phyloP scores from a whole-genome alignment of 768 basidiomycete species.

The Hypsizygus marmoreus region DNA sequence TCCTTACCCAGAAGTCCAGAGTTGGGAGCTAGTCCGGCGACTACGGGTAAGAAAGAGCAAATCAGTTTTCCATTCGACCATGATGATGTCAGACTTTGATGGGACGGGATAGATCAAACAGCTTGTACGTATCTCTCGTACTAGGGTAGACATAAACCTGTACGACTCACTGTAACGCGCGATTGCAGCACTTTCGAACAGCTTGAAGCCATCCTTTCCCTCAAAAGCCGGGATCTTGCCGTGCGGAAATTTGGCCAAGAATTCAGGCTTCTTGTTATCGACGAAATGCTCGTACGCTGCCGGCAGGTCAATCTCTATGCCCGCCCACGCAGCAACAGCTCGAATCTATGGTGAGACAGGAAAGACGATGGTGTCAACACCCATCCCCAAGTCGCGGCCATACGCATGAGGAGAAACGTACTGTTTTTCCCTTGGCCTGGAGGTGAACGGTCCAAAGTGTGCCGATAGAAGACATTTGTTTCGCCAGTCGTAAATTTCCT shows the following conservation, averaged over 20 bases:
- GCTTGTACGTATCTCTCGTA: too few species aligned
- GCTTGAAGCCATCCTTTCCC: conserved; percentile 67
- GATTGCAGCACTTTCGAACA: conserved; percentile 78
- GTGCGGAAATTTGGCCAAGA: conserved; percentile 70
- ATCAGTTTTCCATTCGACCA: too few species aligned
- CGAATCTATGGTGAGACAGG: conserved; percentile 32
- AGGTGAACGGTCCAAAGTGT: not conserved
- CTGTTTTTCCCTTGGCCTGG: not conserved
- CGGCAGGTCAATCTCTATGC: conserved; percentile 56
- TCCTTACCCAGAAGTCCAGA: conserved; percentile 61
- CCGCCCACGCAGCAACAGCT: conserved; percentile 61
- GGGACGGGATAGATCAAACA: too few species aligned
- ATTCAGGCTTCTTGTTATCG: conserved; percentile 72
- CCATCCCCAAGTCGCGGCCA: not conserved
- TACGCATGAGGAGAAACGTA: not conserved
- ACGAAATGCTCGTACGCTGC: conserved; percentile 59
- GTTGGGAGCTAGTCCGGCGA: conserved; percentile 64
- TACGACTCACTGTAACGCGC: conserved; percentile 82
- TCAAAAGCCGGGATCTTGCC: conserved; percentile 86
- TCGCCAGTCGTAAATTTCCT: not conserved
- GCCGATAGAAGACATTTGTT: too few species aligned
- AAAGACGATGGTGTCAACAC: not conserved
- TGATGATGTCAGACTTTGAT: too few species aligned
- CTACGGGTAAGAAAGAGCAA: conserved; percentile 42
- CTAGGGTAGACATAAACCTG: too few species aligned